Evolutionary conservation across 768 basidiomycete species (phyloP).

Genomic region (Tulasnella sp.): DNA sequence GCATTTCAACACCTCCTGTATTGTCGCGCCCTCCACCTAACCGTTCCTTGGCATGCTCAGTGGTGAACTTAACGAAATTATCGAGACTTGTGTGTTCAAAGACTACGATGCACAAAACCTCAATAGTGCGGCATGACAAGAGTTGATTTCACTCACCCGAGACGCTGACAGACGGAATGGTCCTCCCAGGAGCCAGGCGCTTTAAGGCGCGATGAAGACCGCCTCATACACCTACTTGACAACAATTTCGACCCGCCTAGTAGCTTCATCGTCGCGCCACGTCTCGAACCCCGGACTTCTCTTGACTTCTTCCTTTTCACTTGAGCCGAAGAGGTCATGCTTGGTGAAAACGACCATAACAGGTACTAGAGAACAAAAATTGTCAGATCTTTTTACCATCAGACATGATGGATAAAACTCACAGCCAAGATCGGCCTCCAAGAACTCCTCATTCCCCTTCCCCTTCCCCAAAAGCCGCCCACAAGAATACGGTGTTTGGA

Average conservation of each 20-base stretch:
- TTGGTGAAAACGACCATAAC: neutral
- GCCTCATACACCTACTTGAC: neutral
- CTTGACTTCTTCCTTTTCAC: neutral
- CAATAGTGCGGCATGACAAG: too few species aligned
- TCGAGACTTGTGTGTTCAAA: neutral
- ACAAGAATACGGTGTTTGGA: slow-evolving; percentile 23
- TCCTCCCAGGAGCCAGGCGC: too few species aligned
- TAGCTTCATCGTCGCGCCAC: neutral
- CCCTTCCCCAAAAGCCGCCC: slow-evolving; percentile 22
- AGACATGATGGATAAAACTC: neutral
- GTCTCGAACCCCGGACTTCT: neutral
- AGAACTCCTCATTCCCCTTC: slow-evolving; percentile 24
- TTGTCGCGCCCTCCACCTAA: too few species aligned
- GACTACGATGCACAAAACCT: too few species aligned
- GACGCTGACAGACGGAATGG: too few species aligned
- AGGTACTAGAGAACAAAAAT: slow-evolving; percentile 7
- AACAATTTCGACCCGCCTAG: too few species aligned
- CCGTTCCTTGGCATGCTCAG: neutral
- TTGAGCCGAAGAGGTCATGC: neutral
- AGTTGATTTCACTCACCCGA: too few species aligned
- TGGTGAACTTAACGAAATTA: too few species aligned
- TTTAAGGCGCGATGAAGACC: neutral
- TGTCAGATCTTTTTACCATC: neutral
- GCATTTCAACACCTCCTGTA: too few species aligned
- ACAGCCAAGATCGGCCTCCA: slow-evolving; percentile 16